Conservation (phyloP, 306 rosid genomes). For the Gleditsia sinensis region DNA sequence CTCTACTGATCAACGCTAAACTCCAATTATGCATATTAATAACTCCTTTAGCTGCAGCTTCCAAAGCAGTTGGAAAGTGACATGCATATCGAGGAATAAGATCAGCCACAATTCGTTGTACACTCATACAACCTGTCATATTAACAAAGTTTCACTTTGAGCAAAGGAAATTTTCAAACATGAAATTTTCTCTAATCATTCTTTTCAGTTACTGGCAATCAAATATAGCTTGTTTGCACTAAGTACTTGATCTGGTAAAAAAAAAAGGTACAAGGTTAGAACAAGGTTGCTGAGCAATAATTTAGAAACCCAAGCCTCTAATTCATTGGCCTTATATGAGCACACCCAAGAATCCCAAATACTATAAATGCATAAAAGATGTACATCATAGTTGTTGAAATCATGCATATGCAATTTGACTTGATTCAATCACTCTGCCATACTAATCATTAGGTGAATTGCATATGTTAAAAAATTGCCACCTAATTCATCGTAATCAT, state of each 20-base stretch:
- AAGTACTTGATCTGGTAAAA: neutral
- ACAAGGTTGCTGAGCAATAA: neutral
- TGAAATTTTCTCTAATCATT: conserved; percentile 3
- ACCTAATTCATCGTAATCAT: too few species aligned
- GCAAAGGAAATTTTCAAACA: conserved; percentile 37
- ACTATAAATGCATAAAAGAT: conserved; percentile 23
- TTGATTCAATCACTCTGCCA: too few species aligned
- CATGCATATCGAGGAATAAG: conserved; percentile 88
- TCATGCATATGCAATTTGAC: too few species aligned
- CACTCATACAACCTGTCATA: conserved; percentile 78
- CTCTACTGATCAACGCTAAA: conserved; percentile 57
- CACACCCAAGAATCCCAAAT: conserved; percentile 17
- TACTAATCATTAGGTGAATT: too few species aligned
- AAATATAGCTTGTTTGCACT: conserved; percentile 2
- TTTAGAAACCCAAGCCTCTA: conserved; percentile 25
- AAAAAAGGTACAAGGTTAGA: conserved; percentile 18
- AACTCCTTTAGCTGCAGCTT: conserved; percentile 78
- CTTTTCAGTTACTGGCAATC: conserved; percentile 20
- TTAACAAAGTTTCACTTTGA: conserved; percentile 23
- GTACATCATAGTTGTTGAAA: too few species aligned
- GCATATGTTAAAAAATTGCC: too few species aligned
- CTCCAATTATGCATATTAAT: conserved; percentile 78
- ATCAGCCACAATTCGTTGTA: conserved; percentile 82
- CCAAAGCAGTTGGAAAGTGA: conserved; percentile 85
- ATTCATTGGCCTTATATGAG: conserved; percentile 3